phyloP scores from a whole-genome alignment of 192 early-diverging fungal species.

The Allomyces macrogynus region DNA sequence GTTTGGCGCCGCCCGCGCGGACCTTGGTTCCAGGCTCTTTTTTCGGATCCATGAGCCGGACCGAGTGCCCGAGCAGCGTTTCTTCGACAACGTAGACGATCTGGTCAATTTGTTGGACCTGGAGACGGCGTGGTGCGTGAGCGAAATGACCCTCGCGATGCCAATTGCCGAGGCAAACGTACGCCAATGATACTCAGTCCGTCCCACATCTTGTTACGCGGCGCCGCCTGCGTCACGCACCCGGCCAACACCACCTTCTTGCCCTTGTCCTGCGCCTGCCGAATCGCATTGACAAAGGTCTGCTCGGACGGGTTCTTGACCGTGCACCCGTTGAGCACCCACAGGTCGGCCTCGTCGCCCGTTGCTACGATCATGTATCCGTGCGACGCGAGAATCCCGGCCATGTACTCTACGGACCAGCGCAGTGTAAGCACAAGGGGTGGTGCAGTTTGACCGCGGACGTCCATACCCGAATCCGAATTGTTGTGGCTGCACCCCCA shows the following conservation, averaged over 20 bases:
- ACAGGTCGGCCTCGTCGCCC: conserved; percentile 21
- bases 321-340: conserved; percentile 41
- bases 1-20: conserved; percentile 26
- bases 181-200: conserved; percentile 25
- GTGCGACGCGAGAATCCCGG: conserved; percentile 23
- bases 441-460: neutral
- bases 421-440: neutral
- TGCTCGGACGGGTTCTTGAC: conserved; percentile 36
- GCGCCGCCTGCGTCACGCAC: conserved; percentile 29
- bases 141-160: no score
- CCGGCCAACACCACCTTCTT: conserved; percentile 36
- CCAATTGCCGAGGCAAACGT: no score
- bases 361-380: conserved; percentile 26
- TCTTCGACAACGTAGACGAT: conserved; percentile 41
- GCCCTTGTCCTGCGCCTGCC: conserved; percentile 15
- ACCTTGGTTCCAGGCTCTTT: conserved; percentile 10
- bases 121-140: neutral
- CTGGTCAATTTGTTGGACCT: conserved; percentile 35
- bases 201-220: conserved; percentile 13
- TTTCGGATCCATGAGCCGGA: conserved; percentile 15
- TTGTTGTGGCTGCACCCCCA: conserved; percentile 26
- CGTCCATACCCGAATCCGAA: conserved; percentile 3
- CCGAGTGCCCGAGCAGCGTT: conserved; percentile 28
- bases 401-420: conserved; percentile 29
- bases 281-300: conserved; percentile 31